Conservation (phyloP, 345 rosid species). For the Dimocarpus longan region DNA sequence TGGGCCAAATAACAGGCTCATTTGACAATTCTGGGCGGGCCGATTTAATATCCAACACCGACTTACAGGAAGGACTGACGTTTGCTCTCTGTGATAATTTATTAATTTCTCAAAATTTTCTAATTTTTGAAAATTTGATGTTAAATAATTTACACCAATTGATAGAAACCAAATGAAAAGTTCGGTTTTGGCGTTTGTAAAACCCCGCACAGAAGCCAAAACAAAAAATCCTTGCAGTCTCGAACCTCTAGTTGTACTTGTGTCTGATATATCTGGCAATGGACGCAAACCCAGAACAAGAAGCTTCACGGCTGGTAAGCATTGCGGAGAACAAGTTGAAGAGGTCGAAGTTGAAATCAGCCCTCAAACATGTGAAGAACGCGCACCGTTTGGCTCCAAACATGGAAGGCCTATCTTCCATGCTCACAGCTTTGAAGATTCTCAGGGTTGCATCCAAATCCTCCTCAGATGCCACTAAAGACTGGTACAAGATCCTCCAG, state of each 20-base stretch:
- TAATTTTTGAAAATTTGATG: too few relatives aligned
- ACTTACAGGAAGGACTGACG: too few relatives aligned
- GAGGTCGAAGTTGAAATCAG: constrained; percentile 53
- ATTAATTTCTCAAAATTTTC: too few relatives aligned
- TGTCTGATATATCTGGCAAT: constrained; percentile 1
- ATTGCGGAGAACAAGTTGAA: constrained; percentile 58
- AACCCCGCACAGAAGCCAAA: too few relatives aligned
- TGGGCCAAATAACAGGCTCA: too few relatives aligned
- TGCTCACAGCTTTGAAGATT: constrained; percentile 68
- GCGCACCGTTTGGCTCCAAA: constrained; percentile 61
- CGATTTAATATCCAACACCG: too few relatives aligned
- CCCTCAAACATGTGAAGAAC: constrained; percentile 60
- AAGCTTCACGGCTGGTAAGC: constrained; percentile 55
- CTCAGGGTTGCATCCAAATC: constrained; percentile 44
- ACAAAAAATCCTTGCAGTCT: background rate
- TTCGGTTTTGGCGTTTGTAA: too few relatives aligned
- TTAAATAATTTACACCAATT: too few relatives aligned
- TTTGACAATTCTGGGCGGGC: too few relatives aligned
- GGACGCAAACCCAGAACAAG: constrained; percentile 34
- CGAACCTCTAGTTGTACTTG: background rate
- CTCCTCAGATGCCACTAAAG: constrained; percentile 36
- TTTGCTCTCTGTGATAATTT: too few relatives aligned
- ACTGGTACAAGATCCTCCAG: constrained; percentile 81
- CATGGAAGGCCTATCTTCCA: constrained; percentile 59
- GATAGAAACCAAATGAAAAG: too few relatives aligned